Evolutionary conservation across 257 asterid genomes (phyloP).

Genomic region (Przewalskia tangutica): DNA sequence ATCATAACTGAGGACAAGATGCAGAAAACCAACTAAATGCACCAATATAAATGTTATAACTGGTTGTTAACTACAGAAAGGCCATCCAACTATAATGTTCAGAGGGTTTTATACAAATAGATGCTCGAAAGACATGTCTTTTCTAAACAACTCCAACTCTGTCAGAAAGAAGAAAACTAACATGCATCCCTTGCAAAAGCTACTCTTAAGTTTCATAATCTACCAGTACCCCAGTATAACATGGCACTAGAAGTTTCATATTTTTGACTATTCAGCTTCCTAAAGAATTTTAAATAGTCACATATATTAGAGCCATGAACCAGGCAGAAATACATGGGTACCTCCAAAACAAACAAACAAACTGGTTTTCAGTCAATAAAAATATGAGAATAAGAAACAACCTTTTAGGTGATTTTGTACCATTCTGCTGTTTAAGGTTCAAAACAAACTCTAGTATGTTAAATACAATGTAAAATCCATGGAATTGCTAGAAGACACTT

Average conservation of each 20-base stretch:
- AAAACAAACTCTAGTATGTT: neutral
- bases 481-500: neutral
- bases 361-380: neutral
- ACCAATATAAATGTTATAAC: neutral
- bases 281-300: neutral
- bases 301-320: neutral
- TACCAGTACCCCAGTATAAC: neutral
- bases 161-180: neutral
- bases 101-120: neutral
- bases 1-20: conserved; percentile 13
- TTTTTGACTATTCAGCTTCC: neutral
- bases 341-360: neutral
- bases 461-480: neutral
- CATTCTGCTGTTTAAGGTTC: neutral
- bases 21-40: neutral
- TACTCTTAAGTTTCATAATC: neutral
- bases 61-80: neutral
- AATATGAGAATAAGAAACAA: neutral
- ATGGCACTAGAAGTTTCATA: neutral
- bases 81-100: neutral
- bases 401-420: neutral
- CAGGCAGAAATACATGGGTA: neutral
- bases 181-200: neutral
- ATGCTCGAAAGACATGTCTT: neutral
- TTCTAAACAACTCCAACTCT: neutral